Conservation (phyloP, 441 rosid genomes). For the Adansonia gregorii region DNA sequence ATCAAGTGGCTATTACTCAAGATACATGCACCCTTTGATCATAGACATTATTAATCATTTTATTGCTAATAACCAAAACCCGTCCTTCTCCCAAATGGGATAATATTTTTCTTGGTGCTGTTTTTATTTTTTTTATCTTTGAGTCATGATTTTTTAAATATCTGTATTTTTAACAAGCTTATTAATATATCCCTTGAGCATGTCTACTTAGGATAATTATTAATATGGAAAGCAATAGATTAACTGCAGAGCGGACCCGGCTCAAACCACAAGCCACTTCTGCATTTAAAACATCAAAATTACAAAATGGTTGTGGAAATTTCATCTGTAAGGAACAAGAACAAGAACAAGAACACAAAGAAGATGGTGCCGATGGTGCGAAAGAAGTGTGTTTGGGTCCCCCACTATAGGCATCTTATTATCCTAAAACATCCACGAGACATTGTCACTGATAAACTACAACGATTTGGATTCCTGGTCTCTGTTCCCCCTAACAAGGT, state of each 20-base stretch:
- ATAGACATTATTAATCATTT: too few species aligned
- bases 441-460: conserved; percentile 41
- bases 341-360: not conserved
- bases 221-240: conserved; percentile 47
- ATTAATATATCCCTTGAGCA: conserved; percentile 50
- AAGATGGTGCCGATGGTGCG: not conserved
- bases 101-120: too few species aligned
- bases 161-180: too few species aligned
- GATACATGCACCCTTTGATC: too few species aligned
- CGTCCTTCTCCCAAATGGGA: too few species aligned
- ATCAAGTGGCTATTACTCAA: too few species aligned
- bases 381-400: conserved; percentile 52
- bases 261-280: conserved; percentile 23
- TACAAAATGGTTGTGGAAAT: not conserved
- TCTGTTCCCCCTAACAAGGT: conserved; percentile 26
- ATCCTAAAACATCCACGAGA: conserved; percentile 52
- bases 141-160: too few species aligned
- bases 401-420: conserved; percentile 57
- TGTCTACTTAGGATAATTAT: too few species aligned
- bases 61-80: too few species aligned
- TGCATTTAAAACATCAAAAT: not conserved
- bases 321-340: not conserved
- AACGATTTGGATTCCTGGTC: conserved; percentile 49
- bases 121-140: not conserved
- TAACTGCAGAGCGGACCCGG: conserved; percentile 64